A percentile compares a stretch with the other conserved stretches of the same genome.
These are phyloP conservation scores for Suaeda aralocaspica DNA, from an alignment of 148 eudicot species.

Conservation along the genomic window DNA sequence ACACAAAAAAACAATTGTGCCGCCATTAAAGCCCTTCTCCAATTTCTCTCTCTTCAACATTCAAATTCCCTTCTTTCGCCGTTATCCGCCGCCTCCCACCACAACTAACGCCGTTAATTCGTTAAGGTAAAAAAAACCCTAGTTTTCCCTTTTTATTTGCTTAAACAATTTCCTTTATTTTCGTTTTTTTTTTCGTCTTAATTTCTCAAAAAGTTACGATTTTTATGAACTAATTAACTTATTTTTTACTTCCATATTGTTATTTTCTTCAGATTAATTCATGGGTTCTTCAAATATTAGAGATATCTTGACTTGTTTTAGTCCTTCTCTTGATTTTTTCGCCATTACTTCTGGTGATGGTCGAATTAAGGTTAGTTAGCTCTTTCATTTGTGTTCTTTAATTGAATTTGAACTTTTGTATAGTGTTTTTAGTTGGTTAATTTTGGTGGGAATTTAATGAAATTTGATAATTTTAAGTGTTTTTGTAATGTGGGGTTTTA, in stretches of 20 bases:
- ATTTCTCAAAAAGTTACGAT: too few relatives aligned
- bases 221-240: neutral
- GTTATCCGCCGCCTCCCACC: neutral
- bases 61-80: neutral
- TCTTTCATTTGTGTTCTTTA: neutral
- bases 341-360: conserved; percentile 80
- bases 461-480: neutral
- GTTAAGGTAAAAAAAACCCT: neutral
- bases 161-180: too few relatives aligned
- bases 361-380: conserved; percentile 60
- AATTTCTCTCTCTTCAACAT: too few relatives aligned
- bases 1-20: neutral
- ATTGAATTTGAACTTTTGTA: neutral
- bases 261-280: neutral
- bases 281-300: conserved; percentile 61
- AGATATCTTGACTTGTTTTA: conserved; percentile 69
- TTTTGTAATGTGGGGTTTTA: conserved; percentile 3
- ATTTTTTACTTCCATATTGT: neutral
- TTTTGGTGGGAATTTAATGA: neutral
- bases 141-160: neutral
- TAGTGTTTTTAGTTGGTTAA: neutral
- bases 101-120: neutral
- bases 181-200: too few relatives aligned
- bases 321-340: conserved; percentile 68
- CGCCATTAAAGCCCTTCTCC: neutral